Conservation (phyloP, 495 filamentous ascomycete genomes). For the Tuber umbilicatum region DNA sequence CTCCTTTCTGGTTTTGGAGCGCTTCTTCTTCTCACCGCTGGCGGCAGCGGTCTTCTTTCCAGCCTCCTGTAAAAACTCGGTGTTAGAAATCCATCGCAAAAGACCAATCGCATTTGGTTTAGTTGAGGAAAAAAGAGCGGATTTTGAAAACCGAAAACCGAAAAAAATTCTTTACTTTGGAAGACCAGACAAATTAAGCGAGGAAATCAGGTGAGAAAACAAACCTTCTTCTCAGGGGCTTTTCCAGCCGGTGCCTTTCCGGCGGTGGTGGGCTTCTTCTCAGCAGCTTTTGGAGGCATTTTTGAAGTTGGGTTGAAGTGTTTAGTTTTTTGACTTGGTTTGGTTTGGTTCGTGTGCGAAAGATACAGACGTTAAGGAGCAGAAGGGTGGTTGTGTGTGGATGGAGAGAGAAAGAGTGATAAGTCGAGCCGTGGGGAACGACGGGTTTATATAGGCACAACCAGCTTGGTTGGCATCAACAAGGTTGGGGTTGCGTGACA, state of each 20-base stretch:
- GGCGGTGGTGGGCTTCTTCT: conserved; percentile 94
- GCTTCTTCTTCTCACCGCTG: conserved; percentile 99
- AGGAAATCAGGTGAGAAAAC: conserved; percentile 15
- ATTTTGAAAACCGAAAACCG: conserved; percentile 12
- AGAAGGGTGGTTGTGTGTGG: conserved; percentile 41
- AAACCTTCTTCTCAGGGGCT: conserved; percentile 84
- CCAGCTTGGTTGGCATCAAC: conserved; percentile 41
- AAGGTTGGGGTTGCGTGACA: conserved; percentile 15
- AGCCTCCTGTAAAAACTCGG: conserved; percentile 54
- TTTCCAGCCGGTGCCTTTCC: conserved; percentile 94
- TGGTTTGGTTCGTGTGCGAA: conserved; percentile 29
- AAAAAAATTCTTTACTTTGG: conserved; percentile 4
- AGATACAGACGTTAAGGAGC: conserved; percentile 41
- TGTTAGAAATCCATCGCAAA: conserved; percentile 12
- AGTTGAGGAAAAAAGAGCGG: conserved; percentile 13
- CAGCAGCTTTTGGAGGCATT: conserved; percentile 92
- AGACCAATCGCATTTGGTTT: conserved; percentile 3
- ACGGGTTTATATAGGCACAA: conserved; percentile 44
- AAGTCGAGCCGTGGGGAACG: conserved; percentile 45
- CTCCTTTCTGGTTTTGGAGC: conserved; percentile 99
- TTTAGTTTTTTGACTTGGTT: conserved; percentile 29
- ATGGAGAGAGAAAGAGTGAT: conserved; percentile 46
- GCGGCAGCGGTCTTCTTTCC: conserved; percentile 96
- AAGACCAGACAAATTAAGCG: conserved; percentile 5
- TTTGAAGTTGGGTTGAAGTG: conserved; percentile 39